Conservation (phyloP, 2,329 filamentous ascomycete genomes). For the Escovopsis sp. region DNA sequence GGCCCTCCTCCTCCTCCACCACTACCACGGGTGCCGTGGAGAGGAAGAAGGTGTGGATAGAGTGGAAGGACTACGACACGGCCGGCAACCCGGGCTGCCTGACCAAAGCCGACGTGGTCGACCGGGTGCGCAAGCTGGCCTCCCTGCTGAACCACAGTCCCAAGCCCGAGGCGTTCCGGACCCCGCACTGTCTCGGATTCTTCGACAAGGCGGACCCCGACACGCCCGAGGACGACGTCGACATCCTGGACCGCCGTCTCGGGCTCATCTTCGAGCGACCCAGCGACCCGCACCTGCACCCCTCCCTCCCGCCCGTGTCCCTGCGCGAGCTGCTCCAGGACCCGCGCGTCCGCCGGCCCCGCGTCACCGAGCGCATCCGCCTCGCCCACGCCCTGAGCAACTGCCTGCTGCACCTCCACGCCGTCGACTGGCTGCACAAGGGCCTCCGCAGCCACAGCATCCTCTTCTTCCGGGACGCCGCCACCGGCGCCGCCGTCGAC, state of each 20-base stretch:
- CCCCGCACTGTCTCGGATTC: slow-evolving; percentile 35
- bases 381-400: slow-evolving; percentile 36
- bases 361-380: slow-evolving; percentile 33
- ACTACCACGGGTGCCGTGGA: slow-evolving; percentile 17
- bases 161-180: slow-evolving; percentile 33
- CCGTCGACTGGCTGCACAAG: slow-evolving; percentile 43
- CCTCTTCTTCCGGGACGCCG: slow-evolving; percentile 28
- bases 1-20: slow-evolving; percentile 24
- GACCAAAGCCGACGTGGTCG: slow-evolving; percentile 26
- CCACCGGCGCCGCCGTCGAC: slow-evolving; percentile 16
- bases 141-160: slow-evolving; percentile 29
- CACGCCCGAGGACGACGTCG: slow-evolving; percentile 22
- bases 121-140: slow-evolving; percentile 31
- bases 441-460: slow-evolving; percentile 39
- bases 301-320: slow-evolving; percentile 26
- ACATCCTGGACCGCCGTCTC: slow-evolving; percentile 27
- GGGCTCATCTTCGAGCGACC: slow-evolving; percentile 40
- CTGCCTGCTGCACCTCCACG: slow-evolving; percentile 38
- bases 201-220: slow-evolving; percentile 28
- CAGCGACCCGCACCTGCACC: slow-evolving; percentile 17
- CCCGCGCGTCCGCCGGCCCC: slow-evolving; percentile 23
- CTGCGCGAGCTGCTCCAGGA: slow-evolving; percentile 30
- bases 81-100: slow-evolving; percentile 21
- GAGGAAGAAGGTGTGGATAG: slow-evolving; percentile 29
- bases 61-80: slow-evolving; percentile 33